Evolutionary conservation across 768 basidiomycete genomes (phyloP), one percentile per base, ranked within the genome.

Genomic region (Naematelia aurantialba): DNA sequence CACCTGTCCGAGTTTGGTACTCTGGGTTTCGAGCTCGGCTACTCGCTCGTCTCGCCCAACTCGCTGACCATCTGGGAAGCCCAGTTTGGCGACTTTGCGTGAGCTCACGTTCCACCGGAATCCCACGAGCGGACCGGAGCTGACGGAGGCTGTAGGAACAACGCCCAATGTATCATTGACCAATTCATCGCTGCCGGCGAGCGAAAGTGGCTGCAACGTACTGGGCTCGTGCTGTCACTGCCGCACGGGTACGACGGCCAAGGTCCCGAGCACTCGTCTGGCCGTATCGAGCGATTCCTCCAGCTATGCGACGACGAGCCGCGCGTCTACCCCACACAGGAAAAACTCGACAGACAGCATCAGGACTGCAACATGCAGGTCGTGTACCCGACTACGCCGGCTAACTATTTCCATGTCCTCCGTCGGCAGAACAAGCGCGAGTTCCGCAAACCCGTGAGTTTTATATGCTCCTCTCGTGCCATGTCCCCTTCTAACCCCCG

Each of bases 351-450:
- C 73, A 81, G 96, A 48, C 92, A 96, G 70, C 92, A 97, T 74
- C 96, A 99, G 80, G 96, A 99, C 76, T 96, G 93, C 79, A 99
- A 98, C 76, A 91, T 98, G 90, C 96, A 98, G 79, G 88, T 99
- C 66, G 91, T 94, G 26, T 98, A 98, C 79, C 89, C 92, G 3
- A 92, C 92, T 24, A 94, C 94, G 0, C 93, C 96, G 5, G 89
- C 92, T 52, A 97, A 94, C 82, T 94, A 94, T 78, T 96, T 91
- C 89, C 93, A 94, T 74, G 90, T 94, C 59, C 87, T 98, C 50
- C 90, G 93, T 78, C 88, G 94, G 62, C 94, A 97, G 79, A 89
- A 89, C 73, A 89, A 92, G 78, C 90, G 96, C 68, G 96, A 97
- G 76, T 98, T 91, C 88, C 87, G 94, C 71, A 44, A 45, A 45